A percentile compares a stretch with the other conserved stretches of the same genome.
Evolutionary conservation across 345 rosid genomes (phyloP).

Genomic region (Bruguiera sexangula): DNA sequence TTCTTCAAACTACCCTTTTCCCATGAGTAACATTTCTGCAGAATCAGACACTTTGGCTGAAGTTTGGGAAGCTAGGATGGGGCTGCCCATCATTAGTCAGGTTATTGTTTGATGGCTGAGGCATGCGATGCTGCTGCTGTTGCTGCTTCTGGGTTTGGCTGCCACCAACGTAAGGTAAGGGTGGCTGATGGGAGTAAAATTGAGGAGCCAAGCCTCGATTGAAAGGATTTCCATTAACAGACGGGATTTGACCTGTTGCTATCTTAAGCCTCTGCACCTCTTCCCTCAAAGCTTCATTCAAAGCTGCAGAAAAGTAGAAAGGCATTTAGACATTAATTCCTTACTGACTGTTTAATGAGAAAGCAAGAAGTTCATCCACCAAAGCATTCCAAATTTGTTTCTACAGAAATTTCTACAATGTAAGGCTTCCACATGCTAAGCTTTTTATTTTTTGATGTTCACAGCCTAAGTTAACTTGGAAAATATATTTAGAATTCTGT

Average conservation of each 20-base stretch:
- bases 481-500: too few relatives aligned
- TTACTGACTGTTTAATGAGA: too few relatives aligned
- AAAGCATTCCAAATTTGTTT: too few relatives aligned
- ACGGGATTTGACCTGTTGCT: constrained; percentile 51
- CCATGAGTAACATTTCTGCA: neutral
- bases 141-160: constrained; percentile 43
- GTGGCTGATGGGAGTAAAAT: constrained; percentile 45
- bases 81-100: constrained; percentile 41
- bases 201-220: constrained; percentile 41
- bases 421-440: too few relatives aligned
- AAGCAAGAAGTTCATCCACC: too few relatives aligned
- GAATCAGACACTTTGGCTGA: constrained; percentile 20
- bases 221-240: constrained; percentile 56
- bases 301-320: constrained; percentile 44
- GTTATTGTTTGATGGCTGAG: constrained; percentile 27
- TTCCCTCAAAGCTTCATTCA: constrained; percentile 71
- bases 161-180: constrained; percentile 41
- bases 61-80: constrained; percentile 30
- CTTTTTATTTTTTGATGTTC: too few relatives aligned
- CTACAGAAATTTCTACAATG: too few relatives aligned
- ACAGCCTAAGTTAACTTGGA: too few relatives aligned
- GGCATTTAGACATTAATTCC: too few relatives aligned
- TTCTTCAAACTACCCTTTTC: neutral
- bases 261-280: constrained; percentile 91
- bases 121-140: constrained; percentile 30